Conservation (phyloP, 2,329 filamentous ascomycete genomes). For the Penicillium glabrum region DNA sequence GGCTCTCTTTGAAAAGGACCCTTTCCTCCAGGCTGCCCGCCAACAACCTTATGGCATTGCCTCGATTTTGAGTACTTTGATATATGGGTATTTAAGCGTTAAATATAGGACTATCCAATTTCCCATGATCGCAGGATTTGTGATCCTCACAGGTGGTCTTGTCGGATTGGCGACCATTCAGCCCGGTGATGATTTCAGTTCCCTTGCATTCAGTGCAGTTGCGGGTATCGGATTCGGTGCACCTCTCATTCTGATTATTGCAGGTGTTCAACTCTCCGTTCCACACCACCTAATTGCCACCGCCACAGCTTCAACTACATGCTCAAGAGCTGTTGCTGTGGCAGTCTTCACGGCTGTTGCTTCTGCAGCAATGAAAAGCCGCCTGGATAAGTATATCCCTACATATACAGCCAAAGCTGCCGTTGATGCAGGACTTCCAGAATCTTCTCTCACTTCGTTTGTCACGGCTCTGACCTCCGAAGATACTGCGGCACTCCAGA, state of each 20-base stretch:
- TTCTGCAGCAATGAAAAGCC: not conserved
- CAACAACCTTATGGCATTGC: not conserved
- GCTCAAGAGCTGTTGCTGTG: slow-evolving; percentile 5
- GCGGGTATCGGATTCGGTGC: slow-evolving; percentile 4
- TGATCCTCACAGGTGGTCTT: slow-evolving; percentile 4
- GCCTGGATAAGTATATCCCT: not conserved
- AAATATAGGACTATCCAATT: not conserved
- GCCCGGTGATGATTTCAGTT: not conserved
- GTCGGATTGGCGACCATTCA: slow-evolving; percentile 4
- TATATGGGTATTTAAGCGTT: not conserved
- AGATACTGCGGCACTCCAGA: not conserved
- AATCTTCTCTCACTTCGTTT: not conserved
- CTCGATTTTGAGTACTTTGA: not conserved
- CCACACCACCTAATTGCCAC: slow-evolving; percentile 9
- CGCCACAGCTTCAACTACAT: slow-evolving; percentile 7
- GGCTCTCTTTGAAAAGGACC: not conserved
- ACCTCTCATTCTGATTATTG: slow-evolving; percentile 6
- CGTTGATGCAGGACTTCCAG: not conserved
- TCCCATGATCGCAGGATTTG: slow-evolving; percentile 1
- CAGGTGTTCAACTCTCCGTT: slow-evolving; percentile 5
- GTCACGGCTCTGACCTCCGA: not conserved
- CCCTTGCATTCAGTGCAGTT: not conserved
- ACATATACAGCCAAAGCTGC: not conserved
- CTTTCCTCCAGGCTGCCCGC: not conserved
- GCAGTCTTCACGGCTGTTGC: slow-evolving; percentile 9